phyloP scores from a whole-genome alignment of 257 asterid species.

The Rehmannia glutinosa region DNA sequence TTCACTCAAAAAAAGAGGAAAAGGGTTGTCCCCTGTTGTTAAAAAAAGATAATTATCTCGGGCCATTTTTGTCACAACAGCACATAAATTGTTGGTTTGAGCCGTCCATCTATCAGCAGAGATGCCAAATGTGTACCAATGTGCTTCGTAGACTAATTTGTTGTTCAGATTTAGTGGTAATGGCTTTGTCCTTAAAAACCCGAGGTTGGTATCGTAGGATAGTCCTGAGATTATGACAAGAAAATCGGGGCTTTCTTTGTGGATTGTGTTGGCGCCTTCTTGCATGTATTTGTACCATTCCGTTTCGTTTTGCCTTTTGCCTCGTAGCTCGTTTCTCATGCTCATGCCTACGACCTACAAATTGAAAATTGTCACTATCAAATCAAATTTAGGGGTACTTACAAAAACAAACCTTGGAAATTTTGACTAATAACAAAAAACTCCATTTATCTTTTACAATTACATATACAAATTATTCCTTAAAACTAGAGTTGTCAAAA shows the following conservation, averaged over 20 bases:
- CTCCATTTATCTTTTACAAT: no score
- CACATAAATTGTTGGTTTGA: conserved; percentile 33
- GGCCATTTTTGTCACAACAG: background rate
- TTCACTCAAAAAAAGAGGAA: conserved; percentile 63
- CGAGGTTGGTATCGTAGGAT: conserved; percentile 33
- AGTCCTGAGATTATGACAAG: conserved; percentile 66
- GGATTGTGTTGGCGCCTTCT: conserved; percentile 48
- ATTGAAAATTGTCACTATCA: background rate
- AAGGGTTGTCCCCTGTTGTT: conserved; percentile 13
- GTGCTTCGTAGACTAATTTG: conserved; percentile 65
- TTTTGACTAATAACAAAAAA: no score
- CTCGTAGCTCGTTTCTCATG: conserved; percentile 74
- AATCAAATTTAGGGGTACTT: no score
- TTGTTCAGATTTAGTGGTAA: conserved; percentile 22
- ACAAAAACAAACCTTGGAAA: no score
- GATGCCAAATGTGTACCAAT: conserved; percentile 50
- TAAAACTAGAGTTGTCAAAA: no score
- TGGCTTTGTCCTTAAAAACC: conserved; percentile 31
- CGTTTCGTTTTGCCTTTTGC: conserved; percentile 28
- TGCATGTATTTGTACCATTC: conserved; percentile 61
- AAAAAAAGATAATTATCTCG: conserved; percentile 30
- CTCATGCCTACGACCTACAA: conserved; percentile 63
- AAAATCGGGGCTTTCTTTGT: conserved; percentile 41
- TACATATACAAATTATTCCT: no score
- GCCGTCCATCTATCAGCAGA: conserved; percentile 23